Evolutionary conservation across 768 basidiomycete genomes (phyloP).

Genomic region (Zangia roseola): DNA sequence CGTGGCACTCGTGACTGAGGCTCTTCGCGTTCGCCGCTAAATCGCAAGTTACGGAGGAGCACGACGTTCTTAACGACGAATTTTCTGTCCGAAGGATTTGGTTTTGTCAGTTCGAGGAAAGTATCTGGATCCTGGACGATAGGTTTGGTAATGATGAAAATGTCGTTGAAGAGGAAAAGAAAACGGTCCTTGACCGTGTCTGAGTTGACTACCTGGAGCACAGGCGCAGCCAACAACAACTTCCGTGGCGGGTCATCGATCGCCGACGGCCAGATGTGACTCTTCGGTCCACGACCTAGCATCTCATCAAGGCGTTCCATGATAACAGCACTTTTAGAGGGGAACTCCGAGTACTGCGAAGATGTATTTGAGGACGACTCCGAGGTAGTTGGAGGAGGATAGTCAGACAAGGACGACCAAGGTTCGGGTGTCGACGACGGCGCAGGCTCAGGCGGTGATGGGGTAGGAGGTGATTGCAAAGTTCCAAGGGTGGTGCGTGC

Average conservation of each 20-base stretch:
- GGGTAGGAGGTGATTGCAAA: constrained; percentile 39
- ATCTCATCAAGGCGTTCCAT: constrained; percentile 72
- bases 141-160: constrained; percentile 92
- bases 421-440: constrained; percentile 75
- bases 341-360: constrained; percentile 57
- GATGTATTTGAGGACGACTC: constrained; percentile 75
- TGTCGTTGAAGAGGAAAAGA: constrained; percentile 95
- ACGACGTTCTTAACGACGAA: constrained; percentile 91
- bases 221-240: constrained; percentile 78
- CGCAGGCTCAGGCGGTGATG: constrained; percentile 53
- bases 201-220: constrained; percentile 90
- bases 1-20: constrained; percentile 48
- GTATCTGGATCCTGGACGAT: constrained; percentile 67
- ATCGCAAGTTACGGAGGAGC: constrained; percentile 65
- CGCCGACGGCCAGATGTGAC: constrained; percentile 57
- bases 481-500: constrained; percentile 22
- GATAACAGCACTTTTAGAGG: constrained; percentile 50
- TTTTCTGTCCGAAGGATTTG: constrained; percentile 61
- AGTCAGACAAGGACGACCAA: constrained; percentile 72
- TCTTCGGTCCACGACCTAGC: constrained; percentile 59
- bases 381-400: constrained; percentile 66
- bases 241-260: constrained; percentile 88
- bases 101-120: constrained; percentile 56
- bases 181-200: constrained; percentile 95
- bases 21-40: constrained; percentile 69